These are phyloP conservation scores for Diutina pseudorugosa DNA, from an alignment of 1,139 yeast genomes.

Conservation along the genomic window DNA sequence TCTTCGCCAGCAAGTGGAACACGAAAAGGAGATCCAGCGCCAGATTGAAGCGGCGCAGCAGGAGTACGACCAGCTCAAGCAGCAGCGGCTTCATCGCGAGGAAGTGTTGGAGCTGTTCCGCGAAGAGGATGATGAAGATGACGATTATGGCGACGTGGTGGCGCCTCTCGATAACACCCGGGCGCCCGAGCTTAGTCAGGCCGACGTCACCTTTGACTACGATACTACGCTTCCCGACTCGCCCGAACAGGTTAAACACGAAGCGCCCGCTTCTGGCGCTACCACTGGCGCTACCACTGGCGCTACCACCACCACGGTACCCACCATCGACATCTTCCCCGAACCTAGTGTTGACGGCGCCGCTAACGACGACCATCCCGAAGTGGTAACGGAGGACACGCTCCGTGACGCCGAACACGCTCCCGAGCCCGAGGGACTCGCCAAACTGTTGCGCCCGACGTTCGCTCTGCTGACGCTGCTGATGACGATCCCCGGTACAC, in stretches of 20 bases:
- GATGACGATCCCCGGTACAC: neutral
- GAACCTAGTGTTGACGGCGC: neutral
- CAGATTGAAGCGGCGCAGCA: neutral
- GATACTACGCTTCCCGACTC: neutral
- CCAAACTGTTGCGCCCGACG: neutral
- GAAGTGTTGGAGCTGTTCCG: neutral
- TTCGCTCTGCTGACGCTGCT: neutral
- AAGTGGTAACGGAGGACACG: neutral
- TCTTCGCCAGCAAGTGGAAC: neutral
- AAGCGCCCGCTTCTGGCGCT: neutral
- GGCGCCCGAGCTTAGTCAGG: neutral
- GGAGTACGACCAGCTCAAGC: constrained; percentile 1
- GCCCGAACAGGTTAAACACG: neutral
- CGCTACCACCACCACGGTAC: neutral
- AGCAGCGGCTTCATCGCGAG: neutral
- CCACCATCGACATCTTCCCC: neutral
- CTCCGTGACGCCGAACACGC: neutral
- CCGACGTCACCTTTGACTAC: neutral
- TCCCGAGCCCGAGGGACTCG: constrained; percentile 1
- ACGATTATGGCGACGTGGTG: neutral
- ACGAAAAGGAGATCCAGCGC: neutral
- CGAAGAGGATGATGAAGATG: neutral
- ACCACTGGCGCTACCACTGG: no score
- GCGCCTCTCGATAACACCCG: neutral
- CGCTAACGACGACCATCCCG: neutral